These are phyloP conservation scores for Mucor saturninus DNA, from an alignment of 371 early-diverging fungal species.

Conservation along the genomic window DNA sequence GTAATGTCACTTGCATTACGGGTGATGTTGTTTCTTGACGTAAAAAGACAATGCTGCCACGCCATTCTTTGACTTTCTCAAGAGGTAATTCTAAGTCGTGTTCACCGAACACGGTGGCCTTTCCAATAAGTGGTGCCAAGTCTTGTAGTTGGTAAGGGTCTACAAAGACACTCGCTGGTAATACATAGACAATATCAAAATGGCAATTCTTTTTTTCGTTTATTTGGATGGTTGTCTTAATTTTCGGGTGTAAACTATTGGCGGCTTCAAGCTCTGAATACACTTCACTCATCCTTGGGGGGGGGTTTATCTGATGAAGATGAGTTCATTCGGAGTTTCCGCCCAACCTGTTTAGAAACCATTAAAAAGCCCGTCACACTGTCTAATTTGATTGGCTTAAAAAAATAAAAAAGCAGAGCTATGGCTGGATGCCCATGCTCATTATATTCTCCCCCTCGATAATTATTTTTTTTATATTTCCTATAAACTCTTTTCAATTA, in stretches of 20 bases:
- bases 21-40: conserved; percentile 13
- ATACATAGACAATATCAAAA: conserved; percentile 40
- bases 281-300: conserved; percentile 11
- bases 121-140: conserved; percentile 8
- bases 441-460: conserved; percentile 1
- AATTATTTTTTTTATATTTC: conserved; percentile 3
- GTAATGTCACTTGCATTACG: conserved; percentile 32
- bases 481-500: not conserved
- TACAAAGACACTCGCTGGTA: conserved; percentile 55
- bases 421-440: conserved; percentile 1
- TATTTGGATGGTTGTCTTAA: conserved; percentile 22
- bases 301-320: too few species aligned
- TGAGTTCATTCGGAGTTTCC: too few species aligned
- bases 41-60: conserved; percentile 47
- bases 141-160: conserved; percentile 49
- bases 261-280: conserved; percentile 24
- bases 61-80: conserved; percentile 41
- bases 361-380: too few species aligned
- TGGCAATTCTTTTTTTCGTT: conserved; percentile 18
- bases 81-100: conserved; percentile 51
- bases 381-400: too few species aligned
- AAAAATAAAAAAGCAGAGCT: not conserved
- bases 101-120: conserved; percentile 46
- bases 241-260: conserved; percentile 46
- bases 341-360: too few species aligned